A percentile compares a stretch with the other conserved stretches of the same genome.
These are phyloP conservation scores for Neofusicoccum ribis DNA, from an alignment of 2,329 filamentous ascomycete genomes.

Conservation along the genomic window DNA sequence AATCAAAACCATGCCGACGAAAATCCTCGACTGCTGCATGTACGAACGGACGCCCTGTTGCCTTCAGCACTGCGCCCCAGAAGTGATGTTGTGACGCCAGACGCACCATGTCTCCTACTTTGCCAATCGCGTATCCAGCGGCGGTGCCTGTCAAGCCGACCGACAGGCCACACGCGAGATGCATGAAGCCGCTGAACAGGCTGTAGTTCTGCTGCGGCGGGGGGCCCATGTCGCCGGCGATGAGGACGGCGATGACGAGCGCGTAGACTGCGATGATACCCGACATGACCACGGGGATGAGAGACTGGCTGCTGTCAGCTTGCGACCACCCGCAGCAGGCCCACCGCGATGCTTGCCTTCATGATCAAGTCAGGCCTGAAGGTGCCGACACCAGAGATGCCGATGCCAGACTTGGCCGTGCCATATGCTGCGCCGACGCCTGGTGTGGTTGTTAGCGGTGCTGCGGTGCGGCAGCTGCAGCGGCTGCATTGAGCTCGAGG, in stretches of 20 bases:
- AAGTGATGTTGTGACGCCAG: background rate
- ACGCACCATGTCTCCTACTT: slow-evolving; percentile 84
- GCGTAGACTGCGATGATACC: slow-evolving; percentile 99
- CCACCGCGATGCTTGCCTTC: slow-evolving; percentile 61
- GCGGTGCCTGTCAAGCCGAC: slow-evolving; percentile 55
- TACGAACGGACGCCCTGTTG: slow-evolving; percentile 78
- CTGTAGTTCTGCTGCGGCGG: slow-evolving; percentile 70
- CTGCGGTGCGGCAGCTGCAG: background rate
- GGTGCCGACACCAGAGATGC: slow-evolving; percentile 81
- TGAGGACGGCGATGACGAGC: slow-evolving; percentile 93
- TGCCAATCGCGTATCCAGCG: slow-evolving; percentile 71
- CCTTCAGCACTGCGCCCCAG: slow-evolving; percentile 19
- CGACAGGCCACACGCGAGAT: slow-evolving; percentile 84
- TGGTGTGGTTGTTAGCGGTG: slow-evolving; percentile 37
- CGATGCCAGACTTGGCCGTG: slow-evolving; percentile 84
- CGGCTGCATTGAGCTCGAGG: background rate
- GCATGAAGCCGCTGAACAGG: slow-evolving; percentile 90
- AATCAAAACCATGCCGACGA: slow-evolving; percentile 98
- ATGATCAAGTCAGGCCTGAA: slow-evolving; percentile 87
- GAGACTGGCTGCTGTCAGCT: slow-evolving; percentile 55
- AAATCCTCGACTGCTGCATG: slow-evolving; percentile 94
- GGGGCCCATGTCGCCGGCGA: slow-evolving; percentile 83
- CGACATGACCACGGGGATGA: slow-evolving; percentile 94
- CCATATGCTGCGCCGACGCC: slow-evolving; percentile 78
- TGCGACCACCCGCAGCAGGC: slow-evolving; percentile 17